phyloP scores from a whole-genome alignment of 805 yeast genomes.

The Wickerhamiella lipophila region DNA sequence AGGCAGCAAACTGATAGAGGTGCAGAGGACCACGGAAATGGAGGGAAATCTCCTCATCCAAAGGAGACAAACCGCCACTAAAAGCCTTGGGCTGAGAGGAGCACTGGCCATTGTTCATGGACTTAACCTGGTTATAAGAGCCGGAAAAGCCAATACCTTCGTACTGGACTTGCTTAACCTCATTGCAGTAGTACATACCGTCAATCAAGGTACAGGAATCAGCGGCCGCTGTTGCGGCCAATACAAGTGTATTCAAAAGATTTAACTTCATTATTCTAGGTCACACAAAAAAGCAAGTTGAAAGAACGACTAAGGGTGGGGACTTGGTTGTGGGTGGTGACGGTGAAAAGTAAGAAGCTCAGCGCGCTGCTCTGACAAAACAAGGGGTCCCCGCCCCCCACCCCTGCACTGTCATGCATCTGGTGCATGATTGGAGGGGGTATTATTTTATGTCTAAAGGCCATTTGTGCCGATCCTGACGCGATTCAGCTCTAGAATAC shows the following conservation, averaged over 20 bases:
- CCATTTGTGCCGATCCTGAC: background rate
- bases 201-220: constrained; percentile 36
- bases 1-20: constrained; percentile 78
- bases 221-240: constrained; percentile 25
- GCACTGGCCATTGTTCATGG: constrained; percentile 67
- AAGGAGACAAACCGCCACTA: constrained; percentile 63
- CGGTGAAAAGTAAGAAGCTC: constrained; percentile 1
- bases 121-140: constrained; percentile 63
- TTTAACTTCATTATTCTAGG: constrained; percentile 5
- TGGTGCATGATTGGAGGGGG: background rate
- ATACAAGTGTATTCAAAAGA: constrained; percentile 10
- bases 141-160: constrained; percentile 74
- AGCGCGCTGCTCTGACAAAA: constrained; percentile 1
- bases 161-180: constrained; percentile 55
- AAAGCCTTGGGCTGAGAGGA: constrained; percentile 43
- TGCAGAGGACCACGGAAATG: constrained; percentile 85
- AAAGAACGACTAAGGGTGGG: constrained; percentile 14
- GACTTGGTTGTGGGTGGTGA: background rate
- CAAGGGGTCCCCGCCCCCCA: constrained; percentile 4
- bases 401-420: constrained; percentile 6
- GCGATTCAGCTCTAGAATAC: background rate
- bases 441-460: background rate
- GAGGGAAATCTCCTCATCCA: constrained; percentile 75
- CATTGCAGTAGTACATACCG: constrained; percentile 78
- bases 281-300: background rate